Conservation (phyloP, 2,329 filamentous ascomycete genomes). For the Penicillium sp. region DNA sequence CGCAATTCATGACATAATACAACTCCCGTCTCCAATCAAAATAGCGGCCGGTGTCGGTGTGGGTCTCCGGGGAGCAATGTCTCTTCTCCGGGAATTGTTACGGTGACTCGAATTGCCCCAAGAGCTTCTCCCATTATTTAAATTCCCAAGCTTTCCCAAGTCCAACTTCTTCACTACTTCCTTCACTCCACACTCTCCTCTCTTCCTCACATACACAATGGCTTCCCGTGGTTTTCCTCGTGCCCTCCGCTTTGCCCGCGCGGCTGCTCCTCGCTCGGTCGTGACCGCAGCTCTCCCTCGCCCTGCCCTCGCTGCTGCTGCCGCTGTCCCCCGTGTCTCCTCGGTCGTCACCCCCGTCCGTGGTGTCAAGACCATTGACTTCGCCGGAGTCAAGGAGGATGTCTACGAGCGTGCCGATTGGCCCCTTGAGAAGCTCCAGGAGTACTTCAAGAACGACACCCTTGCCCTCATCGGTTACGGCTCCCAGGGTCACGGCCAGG, state of each 20-base stretch:
- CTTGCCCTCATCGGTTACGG: constrained; percentile 98
- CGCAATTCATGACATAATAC: constrained; percentile 7
- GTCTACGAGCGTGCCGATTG: constrained; percentile 98
- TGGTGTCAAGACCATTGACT: constrained; percentile 98
- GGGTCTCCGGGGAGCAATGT: constrained; percentile 18
- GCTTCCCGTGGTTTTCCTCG: constrained; percentile 50
- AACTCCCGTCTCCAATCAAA: constrained; percentile 11
- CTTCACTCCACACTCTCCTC: constrained; percentile 14
- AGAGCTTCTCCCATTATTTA: constrained; percentile 17
- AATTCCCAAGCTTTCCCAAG: constrained; percentile 18
- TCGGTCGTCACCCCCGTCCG: constrained; percentile 51
- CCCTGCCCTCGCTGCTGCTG: constrained; percentile 46
- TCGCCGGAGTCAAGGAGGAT: constrained; percentile 89
- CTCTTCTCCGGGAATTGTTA: constrained; percentile 22
- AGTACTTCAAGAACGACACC: constrained; percentile 99
- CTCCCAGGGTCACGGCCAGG: constrained; percentile 97
- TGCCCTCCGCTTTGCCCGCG: constrained; percentile 57
- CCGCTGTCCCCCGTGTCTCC: constrained; percentile 43
- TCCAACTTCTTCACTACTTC: constrained; percentile 15
- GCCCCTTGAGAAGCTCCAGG: constrained; percentile 97
- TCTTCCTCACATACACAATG: constrained; percentile 37
- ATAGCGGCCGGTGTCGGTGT: constrained; percentile 18
- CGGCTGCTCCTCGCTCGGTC: constrained; percentile 57
- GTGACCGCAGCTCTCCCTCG: constrained; percentile 55
- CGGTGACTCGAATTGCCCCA: constrained; percentile 15